A percentile compares a stretch with the other conserved stretches of the same genome.
These are phyloP conservation scores for Blastobotrys muscicola DNA, from an alignment of 805 yeast species.

Conservation along the genomic window DNA sequence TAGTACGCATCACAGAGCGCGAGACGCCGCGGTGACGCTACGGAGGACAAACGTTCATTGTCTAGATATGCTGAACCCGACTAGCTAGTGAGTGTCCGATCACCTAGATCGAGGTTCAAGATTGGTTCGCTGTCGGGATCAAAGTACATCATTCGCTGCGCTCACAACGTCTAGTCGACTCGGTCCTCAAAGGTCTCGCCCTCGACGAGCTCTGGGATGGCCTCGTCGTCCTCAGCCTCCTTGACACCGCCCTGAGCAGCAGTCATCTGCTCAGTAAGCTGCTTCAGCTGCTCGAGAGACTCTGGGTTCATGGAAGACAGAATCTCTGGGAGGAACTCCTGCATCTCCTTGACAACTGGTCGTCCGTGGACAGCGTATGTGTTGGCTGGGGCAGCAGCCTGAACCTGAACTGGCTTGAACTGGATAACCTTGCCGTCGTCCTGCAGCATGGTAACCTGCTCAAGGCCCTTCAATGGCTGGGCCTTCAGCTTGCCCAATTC, in stretches of 20 bases:
- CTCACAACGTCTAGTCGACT: slow-evolving; percentile 4
- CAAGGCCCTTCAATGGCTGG: slow-evolving; percentile 78
- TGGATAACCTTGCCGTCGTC: slow-evolving; percentile 95
- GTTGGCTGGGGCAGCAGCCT: slow-evolving; percentile 83
- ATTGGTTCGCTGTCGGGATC: too few relatives aligned
- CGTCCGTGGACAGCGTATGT: slow-evolving; percentile 92
- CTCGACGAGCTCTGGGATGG: slow-evolving; percentile 64
- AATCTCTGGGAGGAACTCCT: slow-evolving; percentile 88
- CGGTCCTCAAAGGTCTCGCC: slow-evolving; percentile 71
- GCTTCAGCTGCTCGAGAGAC: slow-evolving; percentile 78
- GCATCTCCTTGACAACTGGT: slow-evolving; percentile 84
- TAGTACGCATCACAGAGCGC: too few relatives aligned
- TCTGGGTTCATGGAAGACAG: slow-evolving; percentile 95
- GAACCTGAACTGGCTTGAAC: slow-evolving; percentile 94
- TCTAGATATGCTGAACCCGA: too few relatives aligned
- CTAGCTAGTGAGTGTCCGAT: too few relatives aligned
- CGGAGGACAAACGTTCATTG: too few relatives aligned
- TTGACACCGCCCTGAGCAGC: slow-evolving; percentile 40
- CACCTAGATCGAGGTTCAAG: too few relatives aligned
- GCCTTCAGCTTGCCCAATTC: slow-evolving; percentile 84
- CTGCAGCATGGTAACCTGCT: slow-evolving; percentile 96
- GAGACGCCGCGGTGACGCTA: too few relatives aligned
- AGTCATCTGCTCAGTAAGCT: slow-evolving; percentile 77
- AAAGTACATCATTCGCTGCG: too few relatives aligned
- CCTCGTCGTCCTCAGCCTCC: slow-evolving; percentile 42